A percentile compares a stretch with the other conserved stretches of the same genome.
These are phyloP conservation scores for Populus deltoides DNA, from an alignment of 345 rosid species.

Conservation along the genomic window DNA sequence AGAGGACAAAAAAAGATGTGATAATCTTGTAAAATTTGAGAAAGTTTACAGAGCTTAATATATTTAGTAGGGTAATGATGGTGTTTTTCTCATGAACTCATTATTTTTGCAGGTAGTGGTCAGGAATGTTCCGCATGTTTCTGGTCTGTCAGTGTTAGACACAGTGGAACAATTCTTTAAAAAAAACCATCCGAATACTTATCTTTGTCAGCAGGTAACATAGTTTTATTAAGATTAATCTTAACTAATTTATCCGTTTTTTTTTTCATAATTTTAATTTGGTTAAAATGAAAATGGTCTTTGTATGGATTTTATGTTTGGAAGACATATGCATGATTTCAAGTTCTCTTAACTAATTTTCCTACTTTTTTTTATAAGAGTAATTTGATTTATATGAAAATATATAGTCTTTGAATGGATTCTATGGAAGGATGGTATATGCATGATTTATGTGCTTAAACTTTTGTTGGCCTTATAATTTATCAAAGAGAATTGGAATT, in stretches of 20 bases:
- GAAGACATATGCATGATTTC: neutral
- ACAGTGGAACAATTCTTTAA: slow-evolving; percentile 71
- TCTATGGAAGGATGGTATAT: neutral
- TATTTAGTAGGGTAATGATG: neutral
- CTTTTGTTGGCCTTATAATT: neutral
- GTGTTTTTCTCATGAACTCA: neutral
- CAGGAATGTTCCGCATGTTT: slow-evolving; percentile 71
- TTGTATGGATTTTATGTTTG: neutral
- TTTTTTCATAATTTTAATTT: neutral
- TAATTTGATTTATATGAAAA: neutral
- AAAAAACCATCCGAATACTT: slow-evolving; percentile 80
- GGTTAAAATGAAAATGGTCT: neutral
- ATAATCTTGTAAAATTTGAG: neutral
- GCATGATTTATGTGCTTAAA: neutral
- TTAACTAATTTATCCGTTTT: neutral
- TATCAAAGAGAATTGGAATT: slow-evolving; percentile 3
- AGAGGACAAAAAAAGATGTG: neutral
- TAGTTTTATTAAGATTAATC: neutral
- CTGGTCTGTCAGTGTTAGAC: slow-evolving; percentile 55
- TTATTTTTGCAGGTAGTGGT: slow-evolving; percentile 68
- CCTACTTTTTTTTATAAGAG: neutral
- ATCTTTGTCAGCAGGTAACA: slow-evolving; percentile 83
- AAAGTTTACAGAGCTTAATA: neutral
- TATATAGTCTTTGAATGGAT: neutral
- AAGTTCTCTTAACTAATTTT: too few species aligned